These are phyloP conservation scores for Linum lewisii DNA, from an alignment of 345 rosid species.

Conservation along the genomic window DNA sequence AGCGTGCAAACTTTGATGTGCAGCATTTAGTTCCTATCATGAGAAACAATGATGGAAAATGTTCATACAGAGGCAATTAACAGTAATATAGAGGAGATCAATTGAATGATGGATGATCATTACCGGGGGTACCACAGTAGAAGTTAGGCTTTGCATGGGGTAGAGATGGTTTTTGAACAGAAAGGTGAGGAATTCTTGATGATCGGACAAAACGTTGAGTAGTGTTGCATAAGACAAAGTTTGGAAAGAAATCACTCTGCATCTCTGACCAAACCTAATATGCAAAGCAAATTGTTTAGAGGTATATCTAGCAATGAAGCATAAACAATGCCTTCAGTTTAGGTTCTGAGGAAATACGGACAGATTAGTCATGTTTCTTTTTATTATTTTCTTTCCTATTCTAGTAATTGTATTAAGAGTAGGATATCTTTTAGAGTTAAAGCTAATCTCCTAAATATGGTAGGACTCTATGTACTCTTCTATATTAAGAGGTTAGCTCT, in stretches of 20 bases:
- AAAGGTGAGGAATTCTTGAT: slow-evolving; percentile 52
- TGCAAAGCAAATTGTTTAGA: slow-evolving; percentile 9
- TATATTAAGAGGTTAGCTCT: too few relatives aligned
- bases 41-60: slow-evolving; percentile 6
- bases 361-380: too few relatives aligned
- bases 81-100: not conserved
- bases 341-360: too few relatives aligned
- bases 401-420: too few relatives aligned
- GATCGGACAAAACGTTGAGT: slow-evolving; percentile 92
- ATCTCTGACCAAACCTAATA: slow-evolving; percentile 96
- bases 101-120: slow-evolving; percentile 16
- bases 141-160: slow-evolving; percentile 86
- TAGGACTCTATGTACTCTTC: too few relatives aligned
- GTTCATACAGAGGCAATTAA: not conserved
- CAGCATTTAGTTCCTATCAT: slow-evolving; percentile 81
- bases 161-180: slow-evolving; percentile 89
- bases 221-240: slow-evolving; percentile 93
- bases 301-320: not conserved
- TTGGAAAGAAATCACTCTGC: slow-evolving; percentile 94
- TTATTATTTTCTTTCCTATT: too few relatives aligned
- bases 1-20: slow-evolving; percentile 94
- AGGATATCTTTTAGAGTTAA: too few relatives aligned
- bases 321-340: not conserved
- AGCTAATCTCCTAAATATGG: too few relatives aligned
- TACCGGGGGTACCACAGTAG: slow-evolving; percentile 94